These are phyloP conservation scores for Mortierella sp. DNA, from an alignment of 371 early-diverging fungal species.

Conservation along the genomic window DNA sequence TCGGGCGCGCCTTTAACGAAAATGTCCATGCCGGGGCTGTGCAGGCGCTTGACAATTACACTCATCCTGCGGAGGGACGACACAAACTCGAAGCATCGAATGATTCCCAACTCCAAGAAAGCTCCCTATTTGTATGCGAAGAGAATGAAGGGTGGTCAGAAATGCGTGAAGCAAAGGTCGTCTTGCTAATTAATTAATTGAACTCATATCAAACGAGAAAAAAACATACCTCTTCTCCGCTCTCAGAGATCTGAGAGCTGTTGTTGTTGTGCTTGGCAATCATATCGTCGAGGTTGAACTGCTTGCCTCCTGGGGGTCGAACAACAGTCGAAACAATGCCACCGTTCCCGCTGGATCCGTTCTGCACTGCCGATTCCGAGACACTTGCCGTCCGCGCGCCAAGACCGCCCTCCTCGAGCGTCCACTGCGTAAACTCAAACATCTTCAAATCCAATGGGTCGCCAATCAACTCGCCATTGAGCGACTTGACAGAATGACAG, in stretches of 20 bases:
- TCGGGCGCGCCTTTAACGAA: slow-evolving; percentile 99
- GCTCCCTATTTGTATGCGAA: slow-evolving; percentile 14
- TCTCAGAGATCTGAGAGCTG: slow-evolving; percentile 1
- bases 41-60: slow-evolving; percentile 86
- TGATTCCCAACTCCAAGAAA: slow-evolving; percentile 88
- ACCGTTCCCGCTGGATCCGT: slow-evolving; percentile 23
- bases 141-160: background rate
- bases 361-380: background rate
- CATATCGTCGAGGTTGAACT: slow-evolving; percentile 58
- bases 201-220: background rate
- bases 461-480: slow-evolving; percentile 92
- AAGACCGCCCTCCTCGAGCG: slow-evolving; percentile 86
- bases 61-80: slow-evolving; percentile 94
- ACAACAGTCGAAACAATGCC: slow-evolving; percentile 87
- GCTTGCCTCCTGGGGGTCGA: slow-evolving; percentile 82
- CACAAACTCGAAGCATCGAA: slow-evolving; percentile 97
- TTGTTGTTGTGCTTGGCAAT: slow-evolving; percentile 26
- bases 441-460: slow-evolving; percentile 99
- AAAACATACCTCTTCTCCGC: slow-evolving; percentile 22
- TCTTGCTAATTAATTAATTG: background rate
- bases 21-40: slow-evolving; percentile 80
- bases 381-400: slow-evolving; percentile 29
- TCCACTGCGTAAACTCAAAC: slow-evolving; percentile 97
- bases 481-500: slow-evolving; percentile 96
- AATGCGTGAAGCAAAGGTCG: background rate